Evolutionary conservation across 2,329 filamentous ascomycete species (phyloP).

Genomic region (Neonectria punicea): DNA sequence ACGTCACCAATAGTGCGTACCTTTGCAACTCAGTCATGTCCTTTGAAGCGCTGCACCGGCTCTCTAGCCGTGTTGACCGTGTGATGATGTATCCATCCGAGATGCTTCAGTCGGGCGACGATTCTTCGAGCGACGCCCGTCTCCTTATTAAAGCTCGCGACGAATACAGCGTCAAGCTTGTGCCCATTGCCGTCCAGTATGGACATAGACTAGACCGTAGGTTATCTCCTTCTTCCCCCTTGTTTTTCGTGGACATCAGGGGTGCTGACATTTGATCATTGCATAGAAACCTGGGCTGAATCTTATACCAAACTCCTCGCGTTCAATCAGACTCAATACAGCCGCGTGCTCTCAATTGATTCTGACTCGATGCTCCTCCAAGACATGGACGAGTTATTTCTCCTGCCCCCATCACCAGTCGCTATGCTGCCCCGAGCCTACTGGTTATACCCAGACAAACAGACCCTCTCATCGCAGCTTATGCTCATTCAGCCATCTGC

Average conservation of each 20-base stretch:
- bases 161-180: constrained; percentile 56
- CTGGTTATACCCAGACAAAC: constrained; percentile 68
- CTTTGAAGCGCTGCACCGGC: constrained; percentile 55
- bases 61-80: constrained; percentile 56
- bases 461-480: constrained; percentile 67
- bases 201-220: constrained; percentile 50
- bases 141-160: constrained; percentile 56
- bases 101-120: constrained; percentile 48
- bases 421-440: constrained; percentile 81
- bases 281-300: constrained; percentile 66
- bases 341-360: constrained; percentile 60
- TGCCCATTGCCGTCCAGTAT: constrained; percentile 54
- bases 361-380: constrained; percentile 72
- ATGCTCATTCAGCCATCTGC: constrained; percentile 68
- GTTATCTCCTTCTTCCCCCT: constrained; percentile 10
- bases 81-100: constrained; percentile 58
- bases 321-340: constrained; percentile 73
- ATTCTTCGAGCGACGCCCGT: constrained; percentile 42
- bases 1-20: constrained; percentile 59
- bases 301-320: constrained; percentile 75
- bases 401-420: constrained; percentile 67
- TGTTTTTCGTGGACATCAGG: not conserved
- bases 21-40: constrained; percentile 64
- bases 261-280: not conserved
- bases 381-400: constrained; percentile 76